Evolutionary conservation across 2,329 filamentous ascomycete genomes (phyloP).

Genomic region (Penicillium sp.): DNA sequence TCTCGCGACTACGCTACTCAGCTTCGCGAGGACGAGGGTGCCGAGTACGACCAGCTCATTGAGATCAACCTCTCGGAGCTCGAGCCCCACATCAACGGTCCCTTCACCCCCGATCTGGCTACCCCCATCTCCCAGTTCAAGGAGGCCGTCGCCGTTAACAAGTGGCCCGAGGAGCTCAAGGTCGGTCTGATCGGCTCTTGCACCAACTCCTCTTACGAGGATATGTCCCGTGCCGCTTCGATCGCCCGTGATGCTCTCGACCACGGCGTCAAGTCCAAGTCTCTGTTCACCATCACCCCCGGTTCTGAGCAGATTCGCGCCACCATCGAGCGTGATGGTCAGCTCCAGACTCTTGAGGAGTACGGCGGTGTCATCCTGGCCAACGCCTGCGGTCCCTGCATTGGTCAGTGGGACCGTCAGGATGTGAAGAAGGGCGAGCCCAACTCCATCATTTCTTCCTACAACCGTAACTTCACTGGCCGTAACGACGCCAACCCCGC

Average conservation of each 20-base stretch:
- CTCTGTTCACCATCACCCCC: slow-evolving; percentile 92
- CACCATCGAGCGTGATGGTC: slow-evolving; percentile 82
- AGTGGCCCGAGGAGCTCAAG: slow-evolving; percentile 86
- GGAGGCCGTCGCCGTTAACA: slow-evolving; percentile 70
- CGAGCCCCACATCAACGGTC: slow-evolving; percentile 95
- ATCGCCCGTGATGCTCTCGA: slow-evolving; percentile 84
- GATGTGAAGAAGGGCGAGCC: slow-evolving; percentile 92
- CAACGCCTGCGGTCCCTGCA: slow-evolving; percentile 90
- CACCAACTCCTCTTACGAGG: slow-evolving; percentile 97
- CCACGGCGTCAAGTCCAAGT: slow-evolving; percentile 82
- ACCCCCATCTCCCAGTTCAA: slow-evolving; percentile 89
- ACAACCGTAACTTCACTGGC: slow-evolving; percentile 99
- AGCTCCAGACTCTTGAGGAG: slow-evolving; percentile 74
- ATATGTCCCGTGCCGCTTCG: slow-evolving; percentile 93
- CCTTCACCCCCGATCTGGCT: slow-evolving; percentile 91
- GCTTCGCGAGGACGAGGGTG: slow-evolving; percentile 71
- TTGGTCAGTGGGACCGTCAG: slow-evolving; percentile 89
- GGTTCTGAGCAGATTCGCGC: slow-evolving; percentile 96
- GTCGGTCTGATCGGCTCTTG: slow-evolving; percentile 95
- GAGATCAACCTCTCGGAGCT: slow-evolving; percentile 83
- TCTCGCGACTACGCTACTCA: slow-evolving; percentile 54
- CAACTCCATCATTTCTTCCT: slow-evolving; percentile 97
- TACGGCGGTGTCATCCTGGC: slow-evolving; percentile 86
- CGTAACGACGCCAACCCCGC: slow-evolving; percentile 95
- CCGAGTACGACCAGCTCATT: slow-evolving; percentile 84